Evolutionary conservation across 495 filamentous ascomycete species (phyloP).

Genomic region (Pyrenula massariospora): DNA sequence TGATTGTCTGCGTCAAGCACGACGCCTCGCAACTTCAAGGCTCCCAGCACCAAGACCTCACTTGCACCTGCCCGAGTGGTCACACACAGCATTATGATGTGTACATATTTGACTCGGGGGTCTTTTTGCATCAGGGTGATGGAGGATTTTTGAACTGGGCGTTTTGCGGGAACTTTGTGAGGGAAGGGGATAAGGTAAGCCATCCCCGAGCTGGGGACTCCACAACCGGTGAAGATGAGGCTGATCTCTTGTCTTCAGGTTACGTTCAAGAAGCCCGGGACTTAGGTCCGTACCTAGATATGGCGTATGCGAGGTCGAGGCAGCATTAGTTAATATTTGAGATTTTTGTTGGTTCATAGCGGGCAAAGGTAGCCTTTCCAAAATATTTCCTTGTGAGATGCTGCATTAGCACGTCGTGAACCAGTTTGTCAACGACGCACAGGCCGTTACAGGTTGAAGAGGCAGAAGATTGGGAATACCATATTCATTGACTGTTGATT

Average conservation of each 20-base stretch:
- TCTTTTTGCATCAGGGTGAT: not conserved
- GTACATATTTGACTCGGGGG: not conserved
- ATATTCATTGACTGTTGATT: too few species aligned
- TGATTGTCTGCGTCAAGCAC: not conserved
- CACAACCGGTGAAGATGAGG: not conserved
- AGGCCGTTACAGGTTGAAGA: too few species aligned
- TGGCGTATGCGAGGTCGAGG: too few species aligned
- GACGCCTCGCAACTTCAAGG: not conserved
- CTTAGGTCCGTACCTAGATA: too few species aligned
- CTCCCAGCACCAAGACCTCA: not conserved
- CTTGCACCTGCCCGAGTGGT: not conserved
- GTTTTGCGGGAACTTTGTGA: not conserved
- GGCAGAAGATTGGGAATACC: too few species aligned
- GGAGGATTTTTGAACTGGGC: not conserved
- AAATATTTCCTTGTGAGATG: too few species aligned
- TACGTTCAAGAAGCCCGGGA: not conserved
- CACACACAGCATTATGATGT: not conserved
- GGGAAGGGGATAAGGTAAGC: not conserved
- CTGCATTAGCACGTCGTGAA: too few species aligned
- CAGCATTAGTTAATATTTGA: too few species aligned
- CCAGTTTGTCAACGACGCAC: too few species aligned
- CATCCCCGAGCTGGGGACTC: not conserved
- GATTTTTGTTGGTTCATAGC: too few species aligned
- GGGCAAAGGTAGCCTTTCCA: too few species aligned
- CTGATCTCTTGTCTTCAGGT: not conserved